A percentile compares a stretch with the other conserved stretches of the same genome.
These are phyloP conservation scores for Chlamydomonas asymmetrica DNA, from an alignment of 139 green algal genomes.

Conservation along the genomic window DNA sequence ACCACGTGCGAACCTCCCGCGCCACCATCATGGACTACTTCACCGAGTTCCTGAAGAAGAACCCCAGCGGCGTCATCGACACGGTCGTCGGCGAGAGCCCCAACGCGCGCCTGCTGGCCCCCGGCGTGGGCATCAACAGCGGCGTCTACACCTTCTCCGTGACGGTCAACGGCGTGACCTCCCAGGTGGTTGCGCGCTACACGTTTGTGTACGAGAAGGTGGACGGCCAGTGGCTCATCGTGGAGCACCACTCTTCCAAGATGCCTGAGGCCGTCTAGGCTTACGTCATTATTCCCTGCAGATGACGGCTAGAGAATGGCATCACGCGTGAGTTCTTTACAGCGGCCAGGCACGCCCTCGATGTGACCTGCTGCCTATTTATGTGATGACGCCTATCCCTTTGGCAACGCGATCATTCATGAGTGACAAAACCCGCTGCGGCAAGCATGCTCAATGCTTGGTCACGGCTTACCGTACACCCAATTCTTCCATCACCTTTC, in stretches of 20 bases:
- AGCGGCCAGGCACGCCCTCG: too few species aligned
- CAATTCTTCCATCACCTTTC: too few species aligned
- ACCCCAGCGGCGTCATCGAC: slow-evolving; percentile 8
- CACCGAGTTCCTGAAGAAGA: slow-evolving; percentile 8
- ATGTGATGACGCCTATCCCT: too few species aligned
- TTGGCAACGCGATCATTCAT: too few species aligned
- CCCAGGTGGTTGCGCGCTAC: background rate
- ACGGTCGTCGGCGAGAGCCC: background rate
- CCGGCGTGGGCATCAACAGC: slow-evolving; percentile 8
- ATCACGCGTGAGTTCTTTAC: too few species aligned
- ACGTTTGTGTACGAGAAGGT: slow-evolving; percentile 21
- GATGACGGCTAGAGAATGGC: too few species aligned
- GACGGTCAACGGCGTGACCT: background rate
- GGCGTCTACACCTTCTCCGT: slow-evolving; percentile 13
- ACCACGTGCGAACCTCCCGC: slow-evolving; percentile 9
- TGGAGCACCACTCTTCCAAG: slow-evolving; percentile 12
- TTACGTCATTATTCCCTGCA: too few species aligned
- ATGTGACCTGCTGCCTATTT: too few species aligned
- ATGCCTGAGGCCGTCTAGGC: slow-evolving; percentile 14
- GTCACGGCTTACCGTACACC: too few species aligned
- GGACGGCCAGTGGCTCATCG: slow-evolving; percentile 1
- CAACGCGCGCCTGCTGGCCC: background rate
- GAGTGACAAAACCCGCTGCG: too few species aligned
- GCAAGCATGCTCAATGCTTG: too few species aligned
- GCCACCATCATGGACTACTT: slow-evolving; percentile 14